Conservation (phyloP, 768 basidiomycete species). For the Russula emetica region DNA sequence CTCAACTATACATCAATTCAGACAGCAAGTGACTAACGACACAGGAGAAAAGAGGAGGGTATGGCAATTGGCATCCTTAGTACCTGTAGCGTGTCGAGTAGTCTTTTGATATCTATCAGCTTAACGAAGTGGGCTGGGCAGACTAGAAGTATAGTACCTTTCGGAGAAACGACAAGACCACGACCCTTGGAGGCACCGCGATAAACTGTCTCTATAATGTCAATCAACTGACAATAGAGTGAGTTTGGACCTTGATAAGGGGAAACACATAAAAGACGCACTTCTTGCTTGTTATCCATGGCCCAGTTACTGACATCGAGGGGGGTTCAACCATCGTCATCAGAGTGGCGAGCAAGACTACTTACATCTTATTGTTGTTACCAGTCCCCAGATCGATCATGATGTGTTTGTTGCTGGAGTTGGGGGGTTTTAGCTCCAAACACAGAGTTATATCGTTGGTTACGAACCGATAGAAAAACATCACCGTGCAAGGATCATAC, state of each 20-base stretch:
- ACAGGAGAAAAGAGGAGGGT: neutral
- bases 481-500: constrained; percentile 95
- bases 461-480: constrained; percentile 92
- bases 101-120: constrained; percentile 41
- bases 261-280: constrained; percentile 35
- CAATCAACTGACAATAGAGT: constrained; percentile 64
- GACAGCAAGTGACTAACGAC: constrained; percentile 4
- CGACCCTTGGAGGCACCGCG: constrained; percentile 96
- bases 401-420: constrained; percentile 89
- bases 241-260: neutral
- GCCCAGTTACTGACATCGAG: constrained; percentile 80
- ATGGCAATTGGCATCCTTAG: constrained; percentile 33
- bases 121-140: neutral
- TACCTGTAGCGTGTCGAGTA: constrained; percentile 82
- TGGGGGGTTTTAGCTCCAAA: constrained; percentile 7
- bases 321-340: constrained; percentile 2
- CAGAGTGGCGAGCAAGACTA: constrained; percentile 19
- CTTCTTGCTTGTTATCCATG: constrained; percentile 98
- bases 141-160: constrained; percentile 48
- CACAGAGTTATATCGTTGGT: neutral
- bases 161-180: constrained; percentile 95
- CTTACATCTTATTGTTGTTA: constrained; percentile 99
- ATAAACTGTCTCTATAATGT: constrained; percentile 97
- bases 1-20: neutral
- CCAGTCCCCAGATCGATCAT: constrained; percentile 99